phyloP scores from a whole-genome alignment of 1,139 yeast species.

The Pichia inconspicua region DNA sequence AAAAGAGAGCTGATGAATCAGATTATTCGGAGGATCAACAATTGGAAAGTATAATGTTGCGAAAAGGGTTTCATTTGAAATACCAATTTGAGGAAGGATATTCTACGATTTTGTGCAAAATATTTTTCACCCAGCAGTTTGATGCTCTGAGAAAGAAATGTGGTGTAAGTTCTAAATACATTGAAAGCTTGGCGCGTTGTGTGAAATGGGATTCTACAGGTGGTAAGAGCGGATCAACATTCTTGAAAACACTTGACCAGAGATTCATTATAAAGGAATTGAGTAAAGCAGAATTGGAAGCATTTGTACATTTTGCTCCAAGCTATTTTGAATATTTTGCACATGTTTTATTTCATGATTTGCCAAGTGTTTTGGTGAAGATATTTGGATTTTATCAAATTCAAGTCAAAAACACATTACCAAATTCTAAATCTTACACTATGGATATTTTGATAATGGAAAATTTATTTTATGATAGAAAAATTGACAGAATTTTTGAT shows the following conservation, averaged over 20 bases:
- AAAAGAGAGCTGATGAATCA: not conserved
- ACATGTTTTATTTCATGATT: slow-evolving; percentile 87
- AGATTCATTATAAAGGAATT: slow-evolving; percentile 85
- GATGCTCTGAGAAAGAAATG: slow-evolving; percentile 86
- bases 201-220: slow-evolving; percentile 94
- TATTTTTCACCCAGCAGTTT: slow-evolving; percentile 93
- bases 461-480: slow-evolving; percentile 78
- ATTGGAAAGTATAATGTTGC: slow-evolving; percentile 65
- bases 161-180: slow-evolving; percentile 66
- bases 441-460: slow-evolving; percentile 96
- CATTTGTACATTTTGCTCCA: slow-evolving; percentile 93
- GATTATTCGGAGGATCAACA: not conserved
- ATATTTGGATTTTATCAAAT: slow-evolving; percentile 94
- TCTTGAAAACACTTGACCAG: slow-evolving; percentile 85
- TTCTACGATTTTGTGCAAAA: slow-evolving; percentile 80
- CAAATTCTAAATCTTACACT: slow-evolving; percentile 61
- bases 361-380: slow-evolving; percentile 91
- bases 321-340: slow-evolving; percentile 94
- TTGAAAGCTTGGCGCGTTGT: slow-evolving; percentile 88
- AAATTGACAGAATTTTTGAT: slow-evolving; percentile 84
- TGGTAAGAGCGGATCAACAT: slow-evolving; percentile 93
- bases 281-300: slow-evolving; percentile 81
- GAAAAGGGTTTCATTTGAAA: slow-evolving; percentile 81
- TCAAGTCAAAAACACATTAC: slow-evolving; percentile 68
- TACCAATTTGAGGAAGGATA: slow-evolving; percentile 86